Base-by-base conservation (phyloP, 441 rosid genomes). In the Adansonia madagascariensis region DNA sequence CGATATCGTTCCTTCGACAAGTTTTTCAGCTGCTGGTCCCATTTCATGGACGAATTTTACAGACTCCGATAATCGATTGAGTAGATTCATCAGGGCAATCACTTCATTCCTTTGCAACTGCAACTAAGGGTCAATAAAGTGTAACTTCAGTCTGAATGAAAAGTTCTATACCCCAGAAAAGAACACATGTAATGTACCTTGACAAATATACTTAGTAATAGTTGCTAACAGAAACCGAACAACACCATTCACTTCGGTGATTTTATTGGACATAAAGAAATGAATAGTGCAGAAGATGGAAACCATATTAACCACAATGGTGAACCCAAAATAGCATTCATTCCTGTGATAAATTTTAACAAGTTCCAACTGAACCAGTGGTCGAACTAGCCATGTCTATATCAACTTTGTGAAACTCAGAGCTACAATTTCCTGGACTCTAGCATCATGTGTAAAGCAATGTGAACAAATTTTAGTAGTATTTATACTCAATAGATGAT, bases 21-120 rank as follows among this genome's bases (percentile, higher is more conserved):
- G 78, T 81, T 64, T 85, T 85, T 92, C 92, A 0, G 82, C 84
- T 6, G 80, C 65, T 15, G 89, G 86, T 61, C 92, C 91, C 90
- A 81, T 88, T 81, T 90, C 96, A 20, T 87, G 90, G 61, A 92
- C 91, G 65, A 84, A 79, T 56, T 86, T 88, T 71, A 94, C 82
- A 8, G 98, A 92, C 84, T 94, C 97, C 0, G 97, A 91, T 57
- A 90, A 87, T 53, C 94, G 87, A 80, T 91, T 85, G 31, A 94
- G 97, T 67, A 92, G 83, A 85, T 94, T 94, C 82, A 88, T 82
- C 79, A 91, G 73, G 15, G 98, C 97, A 73, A 91, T 94, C 85
- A 90, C 98, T 86, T 94, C 98, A 61, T 94, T 92, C 84, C 86
- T 81, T 80, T 92, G 98, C 80, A 94, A 78, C 79, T 91, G 88